These are phyloP conservation scores for Dorcoceras hygrometricum DNA, from an alignment of 257 asterid species.

Conservation along the genomic window DNA sequence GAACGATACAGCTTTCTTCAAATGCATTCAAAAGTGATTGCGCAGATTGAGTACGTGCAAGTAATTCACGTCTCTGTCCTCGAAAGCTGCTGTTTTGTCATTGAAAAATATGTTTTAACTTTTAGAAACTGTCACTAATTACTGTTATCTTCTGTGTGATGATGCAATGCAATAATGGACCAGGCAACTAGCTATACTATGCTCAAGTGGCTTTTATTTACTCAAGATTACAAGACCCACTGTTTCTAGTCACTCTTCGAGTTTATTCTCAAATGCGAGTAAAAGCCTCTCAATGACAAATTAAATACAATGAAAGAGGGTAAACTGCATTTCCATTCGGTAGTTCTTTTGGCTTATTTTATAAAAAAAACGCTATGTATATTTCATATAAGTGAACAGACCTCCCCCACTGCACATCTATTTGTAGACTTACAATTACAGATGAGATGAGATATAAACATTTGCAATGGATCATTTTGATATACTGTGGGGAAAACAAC, in stretches of 20 bases:
- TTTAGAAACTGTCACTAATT: neutral
- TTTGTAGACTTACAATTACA: neutral
- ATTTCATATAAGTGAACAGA: neutral
- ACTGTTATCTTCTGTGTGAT: neutral
- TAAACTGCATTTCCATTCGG: neutral
- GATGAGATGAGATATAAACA: neutral
- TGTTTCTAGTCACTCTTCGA: neutral
- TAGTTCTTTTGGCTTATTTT: too few species aligned
- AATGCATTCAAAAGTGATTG: neutral
- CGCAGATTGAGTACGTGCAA: neutral
- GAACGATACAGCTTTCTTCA: neutral
- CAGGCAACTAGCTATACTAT: neutral
- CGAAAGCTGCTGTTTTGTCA: neutral
- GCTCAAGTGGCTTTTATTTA: neutral
- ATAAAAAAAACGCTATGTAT: neutral
- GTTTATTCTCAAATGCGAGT: neutral
- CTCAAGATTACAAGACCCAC: neutral
- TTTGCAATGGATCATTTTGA: neutral
- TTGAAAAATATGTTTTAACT: neutral
- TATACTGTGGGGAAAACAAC: neutral
- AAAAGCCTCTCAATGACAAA: neutral
- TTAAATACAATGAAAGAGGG: too few species aligned
- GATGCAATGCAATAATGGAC: neutral
- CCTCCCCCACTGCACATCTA: neutral
- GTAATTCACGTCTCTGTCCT: neutral